Base-by-base conservation (phyloP, 495 filamentous ascomycete genomes). In the Aspergillus mulundensis region DNA sequence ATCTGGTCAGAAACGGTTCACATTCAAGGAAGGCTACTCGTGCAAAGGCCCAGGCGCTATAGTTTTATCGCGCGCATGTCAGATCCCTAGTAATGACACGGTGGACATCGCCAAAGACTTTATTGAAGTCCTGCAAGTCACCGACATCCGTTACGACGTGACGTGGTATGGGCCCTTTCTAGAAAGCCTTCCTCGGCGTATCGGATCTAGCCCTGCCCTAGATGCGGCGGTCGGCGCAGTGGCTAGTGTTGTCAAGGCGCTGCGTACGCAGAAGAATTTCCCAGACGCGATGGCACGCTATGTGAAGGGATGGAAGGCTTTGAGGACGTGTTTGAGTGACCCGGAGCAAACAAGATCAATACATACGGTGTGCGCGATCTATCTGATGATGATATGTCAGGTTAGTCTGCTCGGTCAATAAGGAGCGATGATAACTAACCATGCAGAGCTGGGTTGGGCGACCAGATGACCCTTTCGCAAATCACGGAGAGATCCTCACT, bases 341-440 rank as follows among this genome's bases (percentile, higher is more conserved):
- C 66, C 70, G 7, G 48, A 40, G 14, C 58, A 70, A 49, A 69
- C 69, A 1, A 47, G 48, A 11, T 67, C 64, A 12, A 47, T 65
- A 6, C 68, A 76, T 55, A 76, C 72, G 7, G 58, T 78, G 20
- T 71, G 69, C 57, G 70, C 73, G 14, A 64, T 77, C 18, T 75
- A 74, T 47, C 32, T 77, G 12, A 62, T 75, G 24, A 64, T 70
- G 44, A 68, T 78, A 20, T 72, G 66, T 46, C 73, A 78, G 66
- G 74, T 77, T 52, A 43, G 54, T 28, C 11, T 36, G 14, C 11
- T 36, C 18, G 12, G 0, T 38, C 1, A 10, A 1, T 10, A 19
- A 38, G 4, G 18, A 39, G 1, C 28, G 32, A 44, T 34, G 18
- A 14, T 19, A 15, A n/a, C 51, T 52, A 18, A 53, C 19, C 15